Evolutionary conservation across 108 stramenopile species (phyloP).

Genomic region (Stephanodiscus triporus): DNA sequence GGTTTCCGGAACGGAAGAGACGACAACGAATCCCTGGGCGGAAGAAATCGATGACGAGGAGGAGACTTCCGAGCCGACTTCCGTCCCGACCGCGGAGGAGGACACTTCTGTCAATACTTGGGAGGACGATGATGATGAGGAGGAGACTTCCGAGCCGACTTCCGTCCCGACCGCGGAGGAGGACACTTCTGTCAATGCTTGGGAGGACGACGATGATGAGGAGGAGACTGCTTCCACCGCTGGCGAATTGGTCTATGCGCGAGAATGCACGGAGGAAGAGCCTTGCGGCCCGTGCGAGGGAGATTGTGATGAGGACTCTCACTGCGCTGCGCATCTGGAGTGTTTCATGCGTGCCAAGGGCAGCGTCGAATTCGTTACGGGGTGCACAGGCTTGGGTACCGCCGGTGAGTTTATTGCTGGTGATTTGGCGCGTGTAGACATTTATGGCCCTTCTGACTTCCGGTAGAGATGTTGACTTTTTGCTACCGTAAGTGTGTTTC

Average conservation of each 20-base stretch:
- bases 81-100: background rate
- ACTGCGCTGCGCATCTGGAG: constrained; percentile 23
- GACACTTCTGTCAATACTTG: background rate
- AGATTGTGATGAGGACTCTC: constrained; percentile 41
- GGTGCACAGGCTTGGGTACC: constrained; percentile 32
- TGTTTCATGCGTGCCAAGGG: constrained; percentile 37
- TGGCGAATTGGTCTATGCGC: constrained; percentile 23
- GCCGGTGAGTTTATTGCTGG: constrained; percentile 19
- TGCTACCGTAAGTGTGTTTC: too few relatives aligned
- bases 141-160: too few relatives aligned
- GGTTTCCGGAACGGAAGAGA: constrained; percentile 16
- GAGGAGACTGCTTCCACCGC: background rate
- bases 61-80: background rate
- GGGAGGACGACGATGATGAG: constrained; percentile 6
- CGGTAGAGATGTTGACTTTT: background rate
- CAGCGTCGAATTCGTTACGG: constrained; percentile 34
- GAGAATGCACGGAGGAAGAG: constrained; percentile 35
- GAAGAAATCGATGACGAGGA: background rate
- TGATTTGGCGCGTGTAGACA: too few relatives aligned
- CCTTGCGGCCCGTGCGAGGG: constrained; percentile 41
- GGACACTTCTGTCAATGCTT: background rate
- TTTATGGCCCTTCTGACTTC: background rate
- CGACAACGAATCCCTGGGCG: constrained; percentile 26
- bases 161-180: background rate
- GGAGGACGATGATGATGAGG: constrained; percentile 1